Evolutionary conservation across 352 stramenopile genomes (phyloP).

Genomic region (Elongisporangium prolatum): DNA sequence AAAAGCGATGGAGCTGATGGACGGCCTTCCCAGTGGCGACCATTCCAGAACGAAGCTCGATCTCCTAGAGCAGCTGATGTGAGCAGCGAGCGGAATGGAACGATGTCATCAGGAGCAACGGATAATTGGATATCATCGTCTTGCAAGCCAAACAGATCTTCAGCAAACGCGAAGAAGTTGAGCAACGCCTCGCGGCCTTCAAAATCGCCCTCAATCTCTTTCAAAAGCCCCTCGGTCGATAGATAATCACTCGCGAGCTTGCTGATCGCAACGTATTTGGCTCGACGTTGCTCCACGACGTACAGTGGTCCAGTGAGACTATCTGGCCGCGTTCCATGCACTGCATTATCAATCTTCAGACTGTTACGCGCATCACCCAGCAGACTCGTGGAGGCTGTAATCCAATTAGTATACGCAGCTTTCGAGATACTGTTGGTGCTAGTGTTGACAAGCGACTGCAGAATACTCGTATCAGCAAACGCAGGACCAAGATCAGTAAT

Average conservation of each 20-base stretch:
- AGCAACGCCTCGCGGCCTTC: slow-evolving; percentile 69
- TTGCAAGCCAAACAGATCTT: slow-evolving; percentile 60
- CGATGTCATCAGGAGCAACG: slow-evolving; percentile 4
- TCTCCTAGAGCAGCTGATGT: slow-evolving; percentile 35
- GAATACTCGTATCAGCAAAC: slow-evolving; percentile 31
- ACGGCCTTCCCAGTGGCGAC: slow-evolving; percentile 68
- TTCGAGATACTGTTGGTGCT: slow-evolving; percentile 37
- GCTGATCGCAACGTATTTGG: slow-evolving; percentile 94
- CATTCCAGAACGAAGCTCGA: slow-evolving; percentile 80
- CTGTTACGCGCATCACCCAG: slow-evolving; percentile 42
- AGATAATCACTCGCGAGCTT: slow-evolving; percentile 89
- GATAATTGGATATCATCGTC: slow-evolving; percentile 39
- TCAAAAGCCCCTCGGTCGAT: slow-evolving; percentile 59
- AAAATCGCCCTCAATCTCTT: slow-evolving; percentile 78
- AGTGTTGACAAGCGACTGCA: slow-evolving; percentile 35
- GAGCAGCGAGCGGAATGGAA: slow-evolving; percentile 48
- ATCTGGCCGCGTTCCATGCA: slow-evolving; percentile 90
- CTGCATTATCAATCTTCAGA: slow-evolving; percentile 90
- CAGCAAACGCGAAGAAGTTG: slow-evolving; percentile 65
- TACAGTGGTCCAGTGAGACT: slow-evolving; percentile 85
- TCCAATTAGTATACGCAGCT: slow-evolving; percentile 44
- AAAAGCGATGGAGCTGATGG: slow-evolving; percentile 55
- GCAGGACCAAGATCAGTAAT: slow-evolving; percentile 50
- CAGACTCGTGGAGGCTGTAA: slow-evolving; percentile 60
- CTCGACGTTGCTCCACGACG: slow-evolving; percentile 85